Evolutionary conservation across 495 filamentous ascomycete species (phyloP), one percentile per base, ranked within the genome.

Genomic region (Extremus antarcticus): DNA sequence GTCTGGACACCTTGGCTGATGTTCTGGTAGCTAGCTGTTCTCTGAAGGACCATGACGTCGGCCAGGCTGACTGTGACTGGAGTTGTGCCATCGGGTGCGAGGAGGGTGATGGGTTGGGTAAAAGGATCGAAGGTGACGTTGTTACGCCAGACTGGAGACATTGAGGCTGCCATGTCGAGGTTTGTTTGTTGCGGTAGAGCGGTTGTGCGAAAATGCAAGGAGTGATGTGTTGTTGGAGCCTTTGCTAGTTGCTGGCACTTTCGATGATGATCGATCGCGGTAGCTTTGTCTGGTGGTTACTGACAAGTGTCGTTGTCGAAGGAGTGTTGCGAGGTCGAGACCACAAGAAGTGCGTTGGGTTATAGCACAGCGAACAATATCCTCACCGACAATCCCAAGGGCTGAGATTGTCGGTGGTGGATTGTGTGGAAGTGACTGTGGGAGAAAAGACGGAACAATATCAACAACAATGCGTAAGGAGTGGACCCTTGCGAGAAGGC

Each of bases 1-100:
- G 90, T 73, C 65, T 94, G 86, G 25, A 73, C 65, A 43, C 78
- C 82, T 63, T 82, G 89, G 66, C 82, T 85, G 78, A 89, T 82
- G 66, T 74, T 73, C 43, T 76, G 68, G 17, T 74, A 71, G 46
- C 79, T 62, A 59, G 73, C 73, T 65, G 80, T 78, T 53, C 61
- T 57, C 59, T 76, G 66, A 52, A 77, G 70, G 8, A 53, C 43
- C 56, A 81, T 69, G 23, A 90, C 50, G 2, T 71, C 66, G 11
- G 57, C 46, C 22, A 86, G 61, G 49, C 71, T 53, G 32, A 85
- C 63, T 7, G 71, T 66, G 64, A 86, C 68, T 0, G 67, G 64
- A 2, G 67, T 73, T 2, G 11, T 25, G n/a, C 79, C 81, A 67
- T 83, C 71, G 0, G 66, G 61, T 19, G 60, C 54, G 50, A 71